Evolutionary conservation across 106 monocot genomes (phyloP).

Genomic region (Gastrodia elata): DNA sequence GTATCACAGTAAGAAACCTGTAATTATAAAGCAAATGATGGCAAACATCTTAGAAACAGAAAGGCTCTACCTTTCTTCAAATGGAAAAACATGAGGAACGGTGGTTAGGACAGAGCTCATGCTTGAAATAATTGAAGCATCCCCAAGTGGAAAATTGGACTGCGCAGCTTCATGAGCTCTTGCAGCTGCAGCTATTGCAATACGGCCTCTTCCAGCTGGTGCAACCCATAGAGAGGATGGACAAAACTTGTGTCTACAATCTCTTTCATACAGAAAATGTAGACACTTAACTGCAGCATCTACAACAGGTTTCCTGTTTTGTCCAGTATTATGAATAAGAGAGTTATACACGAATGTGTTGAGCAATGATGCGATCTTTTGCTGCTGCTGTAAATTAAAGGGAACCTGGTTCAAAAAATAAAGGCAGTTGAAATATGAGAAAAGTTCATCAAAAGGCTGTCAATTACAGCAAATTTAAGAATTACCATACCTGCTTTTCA

Average conservation of each 20-base stretch:
- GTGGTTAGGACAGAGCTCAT: slow-evolving; percentile 59
- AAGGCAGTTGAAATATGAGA: not conserved
- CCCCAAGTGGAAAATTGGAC: slow-evolving; percentile 25
- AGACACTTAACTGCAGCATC: slow-evolving; percentile 82
- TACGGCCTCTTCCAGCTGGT: slow-evolving; percentile 50
- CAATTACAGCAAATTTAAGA: not conserved
- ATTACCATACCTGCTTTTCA: slow-evolving; percentile 77
- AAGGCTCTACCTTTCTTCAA: slow-evolving; percentile 74
- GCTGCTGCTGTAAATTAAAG: slow-evolving; percentile 64
- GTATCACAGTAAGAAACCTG: not conserved
- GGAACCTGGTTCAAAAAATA: slow-evolving; percentile 45
- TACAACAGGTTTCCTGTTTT: slow-evolving; percentile 29
- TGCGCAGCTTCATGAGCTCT: slow-evolving; percentile 79
- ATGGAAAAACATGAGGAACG: slow-evolving; percentile 93
- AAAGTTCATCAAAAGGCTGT: slow-evolving; percentile 4
- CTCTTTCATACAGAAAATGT: slow-evolving; percentile 75
- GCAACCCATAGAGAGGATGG: slow-evolving; percentile 67
- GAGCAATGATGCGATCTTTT: slow-evolving; percentile 51
- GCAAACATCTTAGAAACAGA: not conserved
- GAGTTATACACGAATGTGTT: slow-evolving; percentile 90
- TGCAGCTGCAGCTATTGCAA: slow-evolving; percentile 82
- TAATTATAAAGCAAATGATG: slow-evolving; percentile 1
- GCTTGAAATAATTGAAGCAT: slow-evolving; percentile 23
- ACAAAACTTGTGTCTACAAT: slow-evolving; percentile 79
- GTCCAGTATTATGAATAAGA: slow-evolving; percentile 36